Evolutionary conservation across 306 rosid species (phyloP).

Genomic region (Cucurbita maxima): DNA sequence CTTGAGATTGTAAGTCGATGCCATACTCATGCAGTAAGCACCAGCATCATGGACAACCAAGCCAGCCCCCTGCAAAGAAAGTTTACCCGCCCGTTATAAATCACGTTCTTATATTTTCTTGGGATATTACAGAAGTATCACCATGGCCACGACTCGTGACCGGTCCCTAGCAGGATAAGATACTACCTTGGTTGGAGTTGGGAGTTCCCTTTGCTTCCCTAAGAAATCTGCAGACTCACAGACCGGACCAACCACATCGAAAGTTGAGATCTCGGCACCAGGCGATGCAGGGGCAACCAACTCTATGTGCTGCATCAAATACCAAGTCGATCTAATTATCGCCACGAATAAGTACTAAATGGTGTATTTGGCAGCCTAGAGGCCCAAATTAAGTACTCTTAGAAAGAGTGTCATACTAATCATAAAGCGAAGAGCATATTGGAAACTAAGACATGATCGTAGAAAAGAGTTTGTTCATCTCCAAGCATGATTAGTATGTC

Average conservation of each 20-base stretch:
- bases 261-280: slow-evolving; percentile 25
- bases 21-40: slow-evolving; percentile 99
- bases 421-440: neutral
- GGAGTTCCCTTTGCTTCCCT: slow-evolving; percentile 42
- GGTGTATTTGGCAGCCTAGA: neutral
- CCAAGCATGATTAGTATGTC: neutral
- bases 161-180: neutral
- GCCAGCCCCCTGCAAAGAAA: slow-evolving; percentile 64
- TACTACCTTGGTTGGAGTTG: slow-evolving; percentile 31
- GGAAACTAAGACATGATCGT: neutral
- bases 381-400: neutral
- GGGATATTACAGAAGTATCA: neutral
- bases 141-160: neutral
- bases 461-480: neutral
- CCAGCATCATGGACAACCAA: slow-evolving; percentile 97
- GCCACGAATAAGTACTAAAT: neutral
- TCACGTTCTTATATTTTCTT: neutral
- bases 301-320: slow-evolving; percentile 72
- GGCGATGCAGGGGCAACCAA: slow-evolving; percentile 67
- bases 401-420: neutral
- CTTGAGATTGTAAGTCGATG: slow-evolving; percentile 89
- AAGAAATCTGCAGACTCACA: slow-evolving; percentile 56
- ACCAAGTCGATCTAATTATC: neutral
- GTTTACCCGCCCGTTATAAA: neutral
- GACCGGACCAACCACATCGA: slow-evolving; percentile 54